Evolutionary conservation across 169 alveolate species (phyloP).

Genomic region (Eimeria acervulina): DNA sequence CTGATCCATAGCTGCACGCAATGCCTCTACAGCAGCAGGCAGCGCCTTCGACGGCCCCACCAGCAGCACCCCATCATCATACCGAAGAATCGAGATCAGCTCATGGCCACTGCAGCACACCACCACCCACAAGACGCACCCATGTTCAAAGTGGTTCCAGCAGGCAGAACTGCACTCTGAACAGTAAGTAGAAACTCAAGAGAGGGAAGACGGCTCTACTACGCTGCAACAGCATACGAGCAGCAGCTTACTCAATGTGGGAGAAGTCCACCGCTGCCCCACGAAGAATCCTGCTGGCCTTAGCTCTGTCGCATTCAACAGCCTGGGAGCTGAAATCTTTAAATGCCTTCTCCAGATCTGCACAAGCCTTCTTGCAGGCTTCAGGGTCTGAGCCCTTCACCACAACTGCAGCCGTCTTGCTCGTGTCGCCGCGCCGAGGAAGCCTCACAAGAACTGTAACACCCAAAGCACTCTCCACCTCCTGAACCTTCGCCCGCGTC

Average conservation of each 20-base stretch:
- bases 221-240: not conserved
- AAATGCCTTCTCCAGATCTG: conserved; percentile 53
- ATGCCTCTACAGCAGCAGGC: conserved; percentile 33
- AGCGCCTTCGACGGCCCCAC: conserved; percentile 64
- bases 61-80: conserved; percentile 69
- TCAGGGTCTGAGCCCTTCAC: conserved; percentile 38
- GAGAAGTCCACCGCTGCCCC: conserved; percentile 60
- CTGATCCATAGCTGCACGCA: conserved; percentile 58
- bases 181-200: too few relatives aligned
- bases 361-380: conserved; percentile 73
- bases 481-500: conserved; percentile 54
- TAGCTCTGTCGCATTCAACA: conserved; percentile 47
- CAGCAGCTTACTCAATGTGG: conserved; percentile 7
- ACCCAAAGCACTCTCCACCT: conserved; percentile 28
- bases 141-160: too few relatives aligned
- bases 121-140: not conserved
- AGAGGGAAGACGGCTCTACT: too few relatives aligned
- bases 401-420: conserved; percentile 48
- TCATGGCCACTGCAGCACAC: conserved; percentile 57
- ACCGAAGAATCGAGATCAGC: conserved; percentile 72
- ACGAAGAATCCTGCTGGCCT: conserved; percentile 70
- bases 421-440: conserved; percentile 66
- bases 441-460: conserved; percentile 49
- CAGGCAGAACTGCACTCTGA: too few relatives aligned
- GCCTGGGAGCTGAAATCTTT: not conserved